Evolutionary conservation across 495 filamentous ascomycete genomes (phyloP).

Genomic region (Hyphodiscus hymeniophilus): DNA sequence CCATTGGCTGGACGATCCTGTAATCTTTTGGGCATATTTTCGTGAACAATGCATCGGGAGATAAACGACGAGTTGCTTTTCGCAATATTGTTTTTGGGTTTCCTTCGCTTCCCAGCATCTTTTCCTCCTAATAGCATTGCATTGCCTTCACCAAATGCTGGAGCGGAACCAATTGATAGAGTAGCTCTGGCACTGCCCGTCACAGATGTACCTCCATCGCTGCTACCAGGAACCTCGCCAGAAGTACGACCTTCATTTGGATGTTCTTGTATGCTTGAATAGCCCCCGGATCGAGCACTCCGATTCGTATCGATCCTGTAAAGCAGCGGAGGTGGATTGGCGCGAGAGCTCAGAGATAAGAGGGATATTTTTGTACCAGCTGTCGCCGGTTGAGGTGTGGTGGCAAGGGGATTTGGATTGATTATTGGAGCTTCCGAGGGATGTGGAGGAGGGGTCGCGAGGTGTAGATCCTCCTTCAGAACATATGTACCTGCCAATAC

Average conservation of each 20-base stretch:
- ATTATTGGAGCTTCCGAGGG: slow-evolving; percentile 80
- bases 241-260: slow-evolving; percentile 54
- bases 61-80: slow-evolving; percentile 98
- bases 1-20: slow-evolving; percentile 71
- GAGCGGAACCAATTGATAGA: slow-evolving; percentile 35
- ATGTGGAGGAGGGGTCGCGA: slow-evolving; percentile 91
- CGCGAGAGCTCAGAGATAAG: slow-evolving; percentile 49
- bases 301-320: slow-evolving; percentile 38
- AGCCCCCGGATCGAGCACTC: slow-evolving; percentile 30
- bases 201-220: slow-evolving; percentile 23
- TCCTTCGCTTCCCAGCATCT: slow-evolving; percentile 69
- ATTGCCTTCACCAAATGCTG: slow-evolving; percentile 86
- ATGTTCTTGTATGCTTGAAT: slow-evolving; percentile 51
- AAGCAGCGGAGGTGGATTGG: slow-evolving; percentile 38
- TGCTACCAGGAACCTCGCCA: slow-evolving; percentile 36
- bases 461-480: slow-evolving; percentile 79
- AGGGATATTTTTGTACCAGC: slow-evolving; percentile 82
- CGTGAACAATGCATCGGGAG: slow-evolving; percentile 87
- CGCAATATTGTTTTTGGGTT: slow-evolving; percentile 94
- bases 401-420: slow-evolving; percentile 85
- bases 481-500: slow-evolving; percentile 67
- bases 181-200: slow-evolving; percentile 19
- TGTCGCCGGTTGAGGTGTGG: slow-evolving; percentile 69
- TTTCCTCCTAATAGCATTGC: slow-evolving; percentile 57
- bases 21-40: slow-evolving; percentile 66